A percentile compares a stretch with the other conserved stretches of the same genome.
Conservation (phyloP, 495 filamentous ascomycete genomes). For the Cercophora sp. region DNA sequence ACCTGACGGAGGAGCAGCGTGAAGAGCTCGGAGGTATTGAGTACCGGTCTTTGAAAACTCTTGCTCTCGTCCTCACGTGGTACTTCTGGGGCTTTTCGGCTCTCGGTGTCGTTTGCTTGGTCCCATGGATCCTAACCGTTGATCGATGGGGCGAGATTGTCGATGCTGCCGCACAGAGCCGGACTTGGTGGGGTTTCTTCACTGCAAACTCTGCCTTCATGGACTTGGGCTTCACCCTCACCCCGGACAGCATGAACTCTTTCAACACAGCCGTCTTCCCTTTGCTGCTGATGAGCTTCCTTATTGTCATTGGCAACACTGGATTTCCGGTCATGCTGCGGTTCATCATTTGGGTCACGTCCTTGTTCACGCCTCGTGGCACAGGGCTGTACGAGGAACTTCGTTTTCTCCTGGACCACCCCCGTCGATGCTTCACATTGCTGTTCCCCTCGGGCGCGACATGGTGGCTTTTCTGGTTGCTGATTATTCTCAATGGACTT, state of each 20-base stretch:
- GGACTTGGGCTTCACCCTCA: conserved; percentile 81
- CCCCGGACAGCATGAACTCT: conserved; percentile 86
- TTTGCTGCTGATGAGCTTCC: conserved; percentile 67
- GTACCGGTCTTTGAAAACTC: conserved; percentile 82
- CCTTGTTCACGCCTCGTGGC: conserved; percentile 52
- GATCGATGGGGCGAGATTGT: conserved; percentile 57
- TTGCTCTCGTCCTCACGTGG: conserved; percentile 67
- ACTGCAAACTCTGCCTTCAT: conserved; percentile 82
- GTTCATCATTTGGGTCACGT: conserved; percentile 76
- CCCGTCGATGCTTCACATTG: conserved; percentile 89
- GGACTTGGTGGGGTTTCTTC: conserved; percentile 89
- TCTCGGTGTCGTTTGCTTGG: conserved; percentile 64
- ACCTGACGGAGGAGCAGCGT: conserved; percentile 81
- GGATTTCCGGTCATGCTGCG: conserved; percentile 92
- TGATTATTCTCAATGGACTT: conserved; percentile 74
- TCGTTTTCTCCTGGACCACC: conserved; percentile 86
- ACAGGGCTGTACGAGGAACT: conserved; percentile 80
- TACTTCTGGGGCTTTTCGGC: conserved; percentile 77
- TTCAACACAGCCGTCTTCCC: conserved; percentile 74
- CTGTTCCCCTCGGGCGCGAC: conserved; percentile 87
- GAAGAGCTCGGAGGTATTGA: conserved; percentile 94
- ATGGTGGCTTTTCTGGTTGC: conserved; percentile 89
- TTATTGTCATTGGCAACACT: conserved; percentile 91
- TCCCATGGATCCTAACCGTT: conserved; percentile 74
- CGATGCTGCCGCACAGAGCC: conserved; percentile 54